A percentile compares a stretch with the other conserved stretches of the same genome.
phyloP scores from a whole-genome alignment of 176 grass and related monocot species.

The Zea mays region DNA sequence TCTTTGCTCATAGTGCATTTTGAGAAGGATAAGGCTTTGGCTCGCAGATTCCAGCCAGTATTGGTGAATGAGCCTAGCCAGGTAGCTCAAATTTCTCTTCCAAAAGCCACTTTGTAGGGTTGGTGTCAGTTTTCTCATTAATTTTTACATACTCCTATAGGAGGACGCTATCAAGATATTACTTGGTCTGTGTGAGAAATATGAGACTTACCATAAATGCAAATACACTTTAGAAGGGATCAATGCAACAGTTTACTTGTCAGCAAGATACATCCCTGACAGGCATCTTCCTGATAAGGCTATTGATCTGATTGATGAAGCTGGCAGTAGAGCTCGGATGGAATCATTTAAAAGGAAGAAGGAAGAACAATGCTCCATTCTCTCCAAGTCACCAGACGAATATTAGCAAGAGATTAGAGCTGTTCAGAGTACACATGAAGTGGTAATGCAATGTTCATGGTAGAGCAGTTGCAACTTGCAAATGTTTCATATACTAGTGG shows the following conservation, averaged over 20 bases:
- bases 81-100: too few relatives aligned
- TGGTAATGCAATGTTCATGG: too few relatives aligned
- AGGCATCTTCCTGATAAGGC: slow-evolving; percentile 98
- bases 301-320: slow-evolving; percentile 98
- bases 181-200: slow-evolving; percentile 78
- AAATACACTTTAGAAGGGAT: slow-evolving; percentile 87
- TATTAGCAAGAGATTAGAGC: slow-evolving; percentile 94
- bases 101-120: too few relatives aligned
- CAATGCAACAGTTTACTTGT: slow-evolving; percentile 94
- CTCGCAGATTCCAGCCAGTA: too few relatives aligned
- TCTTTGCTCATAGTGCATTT: too few relatives aligned
- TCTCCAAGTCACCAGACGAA: slow-evolving; percentile 83
- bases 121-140: too few relatives aligned
- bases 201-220: slow-evolving; percentile 87
- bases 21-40: too few relatives aligned
- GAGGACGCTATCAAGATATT: slow-evolving; percentile 49
- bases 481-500: too few relatives aligned
- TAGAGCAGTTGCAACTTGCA: too few relatives aligned
- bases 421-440: slow-evolving; percentile 77
- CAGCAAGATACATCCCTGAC: slow-evolving; percentile 94
- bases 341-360: slow-evolving; percentile 80
- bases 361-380: slow-evolving; percentile 66
- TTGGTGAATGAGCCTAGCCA: too few relatives aligned
- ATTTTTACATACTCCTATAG: too few relatives aligned
- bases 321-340: slow-evolving; percentile 93